Conservation (phyloP, 257 asterid species). For the Leonotis leonurus region DNA sequence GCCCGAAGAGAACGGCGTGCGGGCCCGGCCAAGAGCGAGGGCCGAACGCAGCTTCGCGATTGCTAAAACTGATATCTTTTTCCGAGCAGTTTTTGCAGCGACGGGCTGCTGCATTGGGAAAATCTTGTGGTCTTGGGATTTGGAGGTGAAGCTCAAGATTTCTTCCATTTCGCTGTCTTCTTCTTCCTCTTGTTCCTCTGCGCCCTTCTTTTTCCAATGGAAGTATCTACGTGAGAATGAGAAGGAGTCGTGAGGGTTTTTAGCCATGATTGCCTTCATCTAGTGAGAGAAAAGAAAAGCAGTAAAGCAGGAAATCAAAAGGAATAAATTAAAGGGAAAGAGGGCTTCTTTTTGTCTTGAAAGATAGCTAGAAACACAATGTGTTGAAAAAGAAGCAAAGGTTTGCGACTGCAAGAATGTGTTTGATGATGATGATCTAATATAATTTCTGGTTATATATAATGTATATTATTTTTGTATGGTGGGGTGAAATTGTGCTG, state of each 20-base stretch:
- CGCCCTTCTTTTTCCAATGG: conserved; percentile 47
- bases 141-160: conserved; percentile 29
- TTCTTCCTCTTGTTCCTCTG: conserved; percentile 36
- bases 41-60: conserved; percentile 54
- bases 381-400: conserved; percentile 6
- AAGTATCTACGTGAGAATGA: conserved; percentile 80
- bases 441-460: conserved; percentile 2
- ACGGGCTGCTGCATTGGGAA: conserved; percentile 17
- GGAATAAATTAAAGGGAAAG: conserved; percentile 7
- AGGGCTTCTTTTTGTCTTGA: conserved; percentile 27
- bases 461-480: neutral
- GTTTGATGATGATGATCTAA: no score
- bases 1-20: conserved; percentile 33
- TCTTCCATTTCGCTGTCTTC: conserved; percentile 30
- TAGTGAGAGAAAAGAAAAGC: neutral
- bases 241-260: conserved; percentile 58
- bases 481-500: conserved; percentile 10
- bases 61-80: conserved; percentile 31
- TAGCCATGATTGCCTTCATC: conserved; percentile 75
- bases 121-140: conserved; percentile 13
- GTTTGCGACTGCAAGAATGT: neutral
- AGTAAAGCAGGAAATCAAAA: neutral
- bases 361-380: neutral
- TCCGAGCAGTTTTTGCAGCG: conserved; percentile 19
- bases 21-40: conserved; percentile 31